Conservation (phyloP, 768 basidiomycete species). For the Lactarius hatsudake region DNA sequence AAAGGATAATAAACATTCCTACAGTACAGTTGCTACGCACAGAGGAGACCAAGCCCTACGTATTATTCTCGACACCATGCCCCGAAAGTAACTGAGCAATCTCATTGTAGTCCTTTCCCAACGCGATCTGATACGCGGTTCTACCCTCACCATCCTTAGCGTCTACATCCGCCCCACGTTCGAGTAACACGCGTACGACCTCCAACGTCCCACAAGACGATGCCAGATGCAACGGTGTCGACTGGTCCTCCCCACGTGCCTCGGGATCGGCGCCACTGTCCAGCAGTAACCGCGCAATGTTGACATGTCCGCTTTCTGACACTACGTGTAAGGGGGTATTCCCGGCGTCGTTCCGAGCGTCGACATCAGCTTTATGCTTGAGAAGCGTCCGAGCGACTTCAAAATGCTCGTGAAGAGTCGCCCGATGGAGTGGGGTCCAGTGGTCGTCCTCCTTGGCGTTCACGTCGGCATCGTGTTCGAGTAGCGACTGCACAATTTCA, state of each 20-base stretch:
- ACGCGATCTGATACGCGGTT: background rate
- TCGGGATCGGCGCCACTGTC: background rate
- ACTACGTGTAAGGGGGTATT: background rate
- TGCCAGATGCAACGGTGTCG: background rate
- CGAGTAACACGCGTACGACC: background rate
- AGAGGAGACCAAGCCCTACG: background rate
- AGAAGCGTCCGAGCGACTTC: background rate
- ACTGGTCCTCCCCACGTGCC: background rate
- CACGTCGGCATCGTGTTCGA: background rate
- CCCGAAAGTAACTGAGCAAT: background rate
- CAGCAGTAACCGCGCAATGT: background rate
- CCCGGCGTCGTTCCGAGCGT: background rate
- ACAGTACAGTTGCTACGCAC: background rate
- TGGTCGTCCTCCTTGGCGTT: background rate
- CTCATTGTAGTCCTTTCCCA: background rate
- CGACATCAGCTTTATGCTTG: background rate
- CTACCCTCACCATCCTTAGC: background rate
- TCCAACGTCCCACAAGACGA: background rate
- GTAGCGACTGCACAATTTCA: background rate
- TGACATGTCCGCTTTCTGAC: background rate
- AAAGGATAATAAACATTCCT: background rate
- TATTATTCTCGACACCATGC: background rate
- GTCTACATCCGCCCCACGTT: background rate
- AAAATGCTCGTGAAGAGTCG: background rate
- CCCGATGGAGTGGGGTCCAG: background rate